Conservation (phyloP, 1,284 basidiomycete species). For the Takashimella tepidaria region DNA sequence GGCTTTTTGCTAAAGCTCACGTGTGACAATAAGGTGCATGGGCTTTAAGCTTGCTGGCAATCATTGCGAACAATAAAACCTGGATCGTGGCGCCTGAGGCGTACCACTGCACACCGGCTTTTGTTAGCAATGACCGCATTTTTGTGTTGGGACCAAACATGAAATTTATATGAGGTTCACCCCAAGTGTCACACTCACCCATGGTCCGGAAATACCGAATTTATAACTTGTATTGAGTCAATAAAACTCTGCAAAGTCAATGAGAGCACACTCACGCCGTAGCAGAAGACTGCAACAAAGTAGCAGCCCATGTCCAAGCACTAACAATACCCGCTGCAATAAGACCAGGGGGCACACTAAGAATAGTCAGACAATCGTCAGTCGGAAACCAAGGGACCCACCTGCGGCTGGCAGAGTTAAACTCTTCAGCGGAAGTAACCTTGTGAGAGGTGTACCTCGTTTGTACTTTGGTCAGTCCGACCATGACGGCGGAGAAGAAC, state of each 20-base stretch:
- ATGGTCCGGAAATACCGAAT: conserved; percentile 63
- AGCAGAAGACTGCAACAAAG: conserved; percentile 48
- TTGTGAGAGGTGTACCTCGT: conserved; percentile 39
- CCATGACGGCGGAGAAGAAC: conserved; percentile 75
- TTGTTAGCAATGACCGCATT: too few relatives aligned
- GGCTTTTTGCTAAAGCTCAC: conserved; percentile 43
- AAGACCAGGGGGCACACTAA: conserved; percentile 75
- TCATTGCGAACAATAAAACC: conserved; percentile 54
- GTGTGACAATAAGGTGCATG: conserved; percentile 52
- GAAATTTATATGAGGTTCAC: too few relatives aligned
- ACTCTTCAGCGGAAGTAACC: conserved; percentile 59
- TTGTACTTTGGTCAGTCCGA: conserved; percentile 39
- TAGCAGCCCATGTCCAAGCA: conserved; percentile 57
- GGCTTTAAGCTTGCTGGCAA: conserved; percentile 56
- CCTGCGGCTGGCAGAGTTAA: conserved; percentile 61
- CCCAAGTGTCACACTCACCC: too few relatives aligned
- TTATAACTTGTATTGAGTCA: conserved; percentile 58
- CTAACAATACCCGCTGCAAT: conserved; percentile 81
- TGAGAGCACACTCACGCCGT: conserved; percentile 18
- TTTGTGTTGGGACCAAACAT: too few relatives aligned
- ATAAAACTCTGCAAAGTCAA: background rate
- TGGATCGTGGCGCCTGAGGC: conserved; percentile 48
- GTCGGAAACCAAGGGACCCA: conserved; percentile 13
- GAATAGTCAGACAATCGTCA: conserved; percentile 1
- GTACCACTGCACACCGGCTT: too few relatives aligned